Base-by-base conservation (phyloP, 2,329 filamentous ascomycete genomes). In the Hirsutella thompsonii region DNA sequence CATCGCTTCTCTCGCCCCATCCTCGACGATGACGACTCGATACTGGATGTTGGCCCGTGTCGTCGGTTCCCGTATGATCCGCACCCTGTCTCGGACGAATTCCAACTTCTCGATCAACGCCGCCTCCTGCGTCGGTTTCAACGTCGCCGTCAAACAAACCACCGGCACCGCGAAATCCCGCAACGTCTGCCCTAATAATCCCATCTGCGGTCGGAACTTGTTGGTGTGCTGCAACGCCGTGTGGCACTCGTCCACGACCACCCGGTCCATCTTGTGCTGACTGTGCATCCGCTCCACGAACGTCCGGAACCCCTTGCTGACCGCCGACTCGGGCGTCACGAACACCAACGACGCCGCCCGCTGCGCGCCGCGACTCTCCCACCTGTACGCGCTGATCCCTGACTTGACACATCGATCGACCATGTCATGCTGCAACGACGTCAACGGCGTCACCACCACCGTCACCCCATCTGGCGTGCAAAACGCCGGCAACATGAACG, bases 401-500 rank as follows among this genome's bases (percentile, higher is more conserved):
- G 5, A 13, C 16, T 33, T 23, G 10, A 20, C 28, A 20, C 37
- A 47, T 14, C 29, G 19, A 26, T 5, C 20, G n/a, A 45, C 5
- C 8, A 48, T 20, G 36, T 48, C 43, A 18, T 36, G 29, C 4
- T 36, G 29, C 8, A 45, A 41, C 13, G 29, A 37, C 9, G 44
- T n/a, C 10, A 48, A 39, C 34, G 37, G 45, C 11, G 39, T 38
- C 14, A 48, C 38, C 14, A 44, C 42, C 11, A 48, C 36, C 13
- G 37, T 42, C 11, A 30, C 23, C 16, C 43, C 40, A 13, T 45
- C 23, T 9, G 23, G n/a, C 14, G 28, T 41, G 32, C 10, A 47
- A 39, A 36, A 45, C 34, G 36, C 46, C 38, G 41, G 42, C 26
- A 51, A 44, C 20, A 49, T 48, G 19, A 51, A 49, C 33, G 38